Conservation (phyloP, 2,329 filamentous ascomycete species). For the Trichoderma lentiforme region DNA sequence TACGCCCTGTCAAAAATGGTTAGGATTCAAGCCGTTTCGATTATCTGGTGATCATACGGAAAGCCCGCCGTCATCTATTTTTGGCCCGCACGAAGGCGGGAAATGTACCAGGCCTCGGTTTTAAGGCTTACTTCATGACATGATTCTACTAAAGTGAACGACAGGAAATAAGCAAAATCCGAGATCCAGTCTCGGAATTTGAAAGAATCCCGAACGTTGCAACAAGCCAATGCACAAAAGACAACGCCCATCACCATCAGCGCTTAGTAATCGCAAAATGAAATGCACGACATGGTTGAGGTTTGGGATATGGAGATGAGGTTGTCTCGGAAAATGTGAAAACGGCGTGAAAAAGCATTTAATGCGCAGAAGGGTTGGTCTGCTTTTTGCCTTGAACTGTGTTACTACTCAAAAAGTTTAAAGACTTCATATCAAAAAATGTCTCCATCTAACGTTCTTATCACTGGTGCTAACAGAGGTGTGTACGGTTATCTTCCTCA, state of each 20-base stretch:
- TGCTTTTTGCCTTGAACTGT: too few species aligned
- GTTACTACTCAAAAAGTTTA: too few species aligned
- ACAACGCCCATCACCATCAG: background rate
- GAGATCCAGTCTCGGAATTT: background rate
- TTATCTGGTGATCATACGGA: too few species aligned
- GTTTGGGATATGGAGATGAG: background rate
- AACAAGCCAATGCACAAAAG: accelerated
- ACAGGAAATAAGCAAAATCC: background rate
- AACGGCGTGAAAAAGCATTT: background rate
- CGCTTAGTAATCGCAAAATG: background rate
- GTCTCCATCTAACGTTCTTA: background rate
- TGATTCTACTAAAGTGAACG: background rate
- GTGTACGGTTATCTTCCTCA: background rate
- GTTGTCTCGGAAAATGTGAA: background rate
- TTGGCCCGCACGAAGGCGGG: background rate
- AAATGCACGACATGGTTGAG: background rate
- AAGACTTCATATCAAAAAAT: too few species aligned
- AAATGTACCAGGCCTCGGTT: background rate
- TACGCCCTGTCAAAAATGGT: background rate
- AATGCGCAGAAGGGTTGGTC: too few species aligned
- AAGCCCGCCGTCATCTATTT: background rate
- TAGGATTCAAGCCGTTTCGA: background rate
- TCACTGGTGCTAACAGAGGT: background rate
- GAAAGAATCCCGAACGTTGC: background rate
- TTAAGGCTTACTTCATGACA: background rate